Evolutionary conservation across 2,329 filamentous ascomycete species (phyloP).

Genomic region (Xylaria multiplex): DNA sequence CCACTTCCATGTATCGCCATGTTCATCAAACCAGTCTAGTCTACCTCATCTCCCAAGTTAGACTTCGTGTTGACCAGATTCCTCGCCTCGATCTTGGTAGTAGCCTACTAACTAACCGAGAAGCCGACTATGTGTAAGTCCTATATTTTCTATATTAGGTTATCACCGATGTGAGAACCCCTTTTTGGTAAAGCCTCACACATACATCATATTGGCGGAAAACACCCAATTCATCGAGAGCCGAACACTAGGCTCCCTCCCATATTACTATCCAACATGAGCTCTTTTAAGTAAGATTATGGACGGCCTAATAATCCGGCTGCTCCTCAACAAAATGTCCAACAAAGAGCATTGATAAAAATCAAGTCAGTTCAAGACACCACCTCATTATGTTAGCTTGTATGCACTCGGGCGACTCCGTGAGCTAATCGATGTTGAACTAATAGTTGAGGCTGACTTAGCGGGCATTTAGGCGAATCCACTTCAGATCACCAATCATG

Average conservation of each 20-base stretch:
- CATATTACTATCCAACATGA: neutral
- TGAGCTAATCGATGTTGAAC: no score
- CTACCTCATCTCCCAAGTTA: neutral
- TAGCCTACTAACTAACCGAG: neutral
- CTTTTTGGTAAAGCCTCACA: neutral
- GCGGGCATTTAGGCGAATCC: neutral
- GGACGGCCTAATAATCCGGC: no score
- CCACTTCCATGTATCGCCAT: neutral
- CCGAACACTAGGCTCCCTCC: neutral
- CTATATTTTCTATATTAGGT: conserved; percentile 9
- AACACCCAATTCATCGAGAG: conserved; percentile 14
- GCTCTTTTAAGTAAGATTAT: neutral
- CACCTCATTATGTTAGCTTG: no score
- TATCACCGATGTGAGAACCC: neutral
- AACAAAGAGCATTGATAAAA: no score
- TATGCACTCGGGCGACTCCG: no score
- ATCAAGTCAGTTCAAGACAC: no score
- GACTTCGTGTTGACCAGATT: neutral
- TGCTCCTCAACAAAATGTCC: no score
- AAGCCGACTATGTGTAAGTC: neutral
- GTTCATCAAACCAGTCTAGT: neutral
- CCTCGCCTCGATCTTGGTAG: neutral
- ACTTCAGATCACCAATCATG: neutral
- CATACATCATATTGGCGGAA: neutral
- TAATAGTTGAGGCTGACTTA: no score